These are phyloP conservation scores for Acorus calamus DNA, from an alignment of 106 monocot species.

Conservation along the genomic window DNA sequence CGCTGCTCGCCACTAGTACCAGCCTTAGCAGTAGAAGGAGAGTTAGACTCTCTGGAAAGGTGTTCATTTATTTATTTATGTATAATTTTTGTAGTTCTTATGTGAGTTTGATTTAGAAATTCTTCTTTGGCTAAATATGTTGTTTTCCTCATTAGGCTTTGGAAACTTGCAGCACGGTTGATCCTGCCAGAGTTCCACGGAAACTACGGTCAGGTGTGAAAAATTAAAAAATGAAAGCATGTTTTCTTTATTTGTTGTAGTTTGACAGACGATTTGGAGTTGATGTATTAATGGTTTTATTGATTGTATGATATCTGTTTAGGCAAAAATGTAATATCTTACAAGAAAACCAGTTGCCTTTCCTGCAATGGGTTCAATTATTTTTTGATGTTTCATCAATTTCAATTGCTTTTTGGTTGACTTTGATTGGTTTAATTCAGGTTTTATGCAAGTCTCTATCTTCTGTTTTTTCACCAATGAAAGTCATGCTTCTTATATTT, in stretches of 20 bases:
- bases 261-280: too few relatives aligned
- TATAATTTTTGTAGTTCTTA: background rate
- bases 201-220: constrained; percentile 35
- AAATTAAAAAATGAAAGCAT: too few relatives aligned
- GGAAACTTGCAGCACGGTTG: constrained; percentile 19
- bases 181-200: constrained; percentile 28
- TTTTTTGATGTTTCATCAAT: background rate
- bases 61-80: background rate
- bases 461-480: background rate
- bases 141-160: constrained; percentile 5
- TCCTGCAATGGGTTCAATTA: too few relatives aligned
- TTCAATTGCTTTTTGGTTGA: background rate
- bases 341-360: too few relatives aligned
- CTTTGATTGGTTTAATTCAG: background rate
- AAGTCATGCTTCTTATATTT: too few relatives aligned
- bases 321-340: too few relatives aligned
- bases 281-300: too few relatives aligned
- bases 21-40: constrained; percentile 18
- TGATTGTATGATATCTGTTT: too few relatives aligned
- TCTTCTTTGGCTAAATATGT: background rate
- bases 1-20: background rate
- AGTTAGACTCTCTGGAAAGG: constrained; percentile 25
- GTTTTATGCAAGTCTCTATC: too few relatives aligned
- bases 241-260: background rate
- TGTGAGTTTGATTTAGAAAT: background rate